Conservation (phyloP, 2,329 filamentous ascomycete species). For the Pezicula carpinea region DNA sequence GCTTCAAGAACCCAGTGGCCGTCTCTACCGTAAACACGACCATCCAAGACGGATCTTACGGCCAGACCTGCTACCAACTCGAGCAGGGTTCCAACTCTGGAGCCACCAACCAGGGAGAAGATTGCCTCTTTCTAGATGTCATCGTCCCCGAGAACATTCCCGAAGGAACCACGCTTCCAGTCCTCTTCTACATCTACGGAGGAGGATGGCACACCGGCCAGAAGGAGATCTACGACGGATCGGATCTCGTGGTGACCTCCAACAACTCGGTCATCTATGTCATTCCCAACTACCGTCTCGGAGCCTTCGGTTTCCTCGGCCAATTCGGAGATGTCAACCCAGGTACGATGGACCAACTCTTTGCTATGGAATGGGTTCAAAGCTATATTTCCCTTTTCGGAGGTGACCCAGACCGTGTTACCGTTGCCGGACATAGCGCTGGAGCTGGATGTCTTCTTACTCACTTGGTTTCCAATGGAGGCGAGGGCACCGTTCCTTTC, state of each 20-base stretch:
- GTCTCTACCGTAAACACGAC: background rate
- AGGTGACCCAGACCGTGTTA: slow-evolving; percentile 42
- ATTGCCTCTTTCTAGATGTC: slow-evolving; percentile 42
- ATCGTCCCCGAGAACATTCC: slow-evolving; percentile 34
- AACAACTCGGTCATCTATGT: slow-evolving; percentile 16
- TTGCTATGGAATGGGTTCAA: slow-evolving; percentile 51
- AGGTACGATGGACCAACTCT: slow-evolving; percentile 45
- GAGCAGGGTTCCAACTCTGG: background rate
- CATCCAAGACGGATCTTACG: background rate
- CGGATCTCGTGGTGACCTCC: background rate
- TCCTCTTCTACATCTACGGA: slow-evolving; percentile 2
- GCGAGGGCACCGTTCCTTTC: slow-evolving; percentile 32
- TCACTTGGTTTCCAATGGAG: slow-evolving; percentile 45
- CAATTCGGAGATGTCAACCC: slow-evolving; percentile 38
- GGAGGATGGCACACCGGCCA: slow-evolving; percentile 1
- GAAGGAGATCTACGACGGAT: slow-evolving; percentile 1
- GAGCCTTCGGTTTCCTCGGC: slow-evolving; percentile 4
- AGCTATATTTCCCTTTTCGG: slow-evolving; percentile 48
- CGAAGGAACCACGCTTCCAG: background rate
- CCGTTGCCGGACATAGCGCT: slow-evolving; percentile 43
- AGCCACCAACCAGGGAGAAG: slow-evolving; percentile 27
- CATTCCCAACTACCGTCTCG: slow-evolving; percentile 26
- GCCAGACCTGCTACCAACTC: slow-evolving; percentile 1
- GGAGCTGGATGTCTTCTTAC: slow-evolving; percentile 47
- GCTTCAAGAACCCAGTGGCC: slow-evolving; percentile 1